Percentiles rank a stretch among this genome's conserved stretches.
These are phyloP conservation scores for Blastomyces emzantsi DNA, from an alignment of 2,329 filamentous ascomycete genomes.

Conservation along the genomic window DNA sequence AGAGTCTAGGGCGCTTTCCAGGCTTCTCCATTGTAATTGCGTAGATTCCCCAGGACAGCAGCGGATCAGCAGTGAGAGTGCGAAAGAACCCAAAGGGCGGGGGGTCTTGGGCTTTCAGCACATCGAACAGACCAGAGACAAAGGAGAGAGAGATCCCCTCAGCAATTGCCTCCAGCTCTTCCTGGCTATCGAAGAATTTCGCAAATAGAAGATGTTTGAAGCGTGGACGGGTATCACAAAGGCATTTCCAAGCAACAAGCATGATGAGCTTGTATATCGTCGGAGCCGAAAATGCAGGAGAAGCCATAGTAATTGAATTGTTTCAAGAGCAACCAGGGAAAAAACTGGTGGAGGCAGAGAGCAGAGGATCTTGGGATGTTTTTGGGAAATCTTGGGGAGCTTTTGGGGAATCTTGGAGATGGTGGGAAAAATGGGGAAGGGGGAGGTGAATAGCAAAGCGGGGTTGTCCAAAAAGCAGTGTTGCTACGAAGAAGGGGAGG, in stretches of 20 bases:
- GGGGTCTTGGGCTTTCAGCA: neutral
- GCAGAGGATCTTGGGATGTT: neutral
- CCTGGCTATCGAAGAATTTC: neutral
- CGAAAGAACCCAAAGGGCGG: neutral
- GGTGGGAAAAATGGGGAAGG: neutral
- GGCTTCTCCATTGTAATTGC: neutral
- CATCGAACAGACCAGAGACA: neutral
- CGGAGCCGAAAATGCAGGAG: neutral
- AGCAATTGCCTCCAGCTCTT: neutral
- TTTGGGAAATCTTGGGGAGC: neutral
- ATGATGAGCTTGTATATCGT: neutral
- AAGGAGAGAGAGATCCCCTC: neutral
- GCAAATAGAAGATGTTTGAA: neutral
- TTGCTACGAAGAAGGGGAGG: neutral
- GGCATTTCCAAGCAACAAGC: neutral
- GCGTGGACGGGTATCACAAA: neutral
- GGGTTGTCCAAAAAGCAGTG: neutral
- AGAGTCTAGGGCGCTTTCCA: neutral
- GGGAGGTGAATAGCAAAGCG: neutral
- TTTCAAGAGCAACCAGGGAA: neutral
- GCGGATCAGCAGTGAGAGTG: neutral
- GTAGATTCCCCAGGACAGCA: neutral
- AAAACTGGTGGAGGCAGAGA: slow-evolving; percentile 11
- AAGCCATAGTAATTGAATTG: neutral
- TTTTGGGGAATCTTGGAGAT: neutral